A percentile compares a stretch with the other conserved stretches of the same genome.
Evolutionary conservation across 2,329 filamentous ascomycete species (phyloP).

Genomic region (Trichophyton benhamiae): DNA sequence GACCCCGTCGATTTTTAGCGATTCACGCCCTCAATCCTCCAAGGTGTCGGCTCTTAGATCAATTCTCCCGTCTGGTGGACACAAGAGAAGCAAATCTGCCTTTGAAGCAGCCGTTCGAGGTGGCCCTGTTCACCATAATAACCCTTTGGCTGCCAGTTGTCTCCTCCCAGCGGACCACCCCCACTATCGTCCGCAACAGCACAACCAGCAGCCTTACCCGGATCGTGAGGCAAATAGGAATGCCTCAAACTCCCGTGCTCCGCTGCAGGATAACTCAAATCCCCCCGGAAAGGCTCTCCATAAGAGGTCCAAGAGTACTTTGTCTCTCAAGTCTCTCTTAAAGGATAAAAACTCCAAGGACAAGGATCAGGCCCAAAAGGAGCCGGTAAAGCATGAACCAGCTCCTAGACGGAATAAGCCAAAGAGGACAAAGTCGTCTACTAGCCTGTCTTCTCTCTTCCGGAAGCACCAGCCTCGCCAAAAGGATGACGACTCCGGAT

Average conservation of each 20-base stretch:
- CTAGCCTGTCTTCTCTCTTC: conserved; percentile 67
- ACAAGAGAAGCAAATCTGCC: conserved; percentile 37
- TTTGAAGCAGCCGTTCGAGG: conserved; percentile 16
- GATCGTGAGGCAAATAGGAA: conserved; percentile 21
- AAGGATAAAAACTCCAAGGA: conserved; percentile 38
- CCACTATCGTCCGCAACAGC: conserved; percentile 20
- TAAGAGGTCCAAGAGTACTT: conserved; percentile 44
- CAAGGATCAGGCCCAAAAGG: conserved; percentile 25
- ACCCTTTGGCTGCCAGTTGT: conserved; percentile 20
- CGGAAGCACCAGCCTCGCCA: conserved; percentile 60
- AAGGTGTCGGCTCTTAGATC: conserved; percentile 41
- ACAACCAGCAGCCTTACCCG: conserved; percentile 8
- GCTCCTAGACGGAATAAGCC: conserved; percentile 32
- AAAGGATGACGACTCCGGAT: conserved; percentile 43
- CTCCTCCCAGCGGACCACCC: conserved; percentile 41
- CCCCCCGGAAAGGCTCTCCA: conserved; percentile 30
- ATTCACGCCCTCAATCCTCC: conserved; percentile 23
- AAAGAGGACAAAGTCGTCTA: conserved; percentile 69
- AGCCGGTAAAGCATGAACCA: conserved; percentile 21
- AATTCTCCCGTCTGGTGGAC: conserved; percentile 40
- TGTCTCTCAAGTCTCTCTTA: conserved; percentile 40
- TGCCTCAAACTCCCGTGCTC: conserved; percentile 20
- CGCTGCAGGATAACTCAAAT: conserved; percentile 17
- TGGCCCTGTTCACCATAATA: conserved; percentile 12
- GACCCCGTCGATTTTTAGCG: conserved; percentile 20